A percentile compares a stretch with the other conserved stretches of the same genome.
Evolutionary conservation across 2,329 filamentous ascomycete species (phyloP).

Genomic region (Beauveria pseudobassiana): DNA sequence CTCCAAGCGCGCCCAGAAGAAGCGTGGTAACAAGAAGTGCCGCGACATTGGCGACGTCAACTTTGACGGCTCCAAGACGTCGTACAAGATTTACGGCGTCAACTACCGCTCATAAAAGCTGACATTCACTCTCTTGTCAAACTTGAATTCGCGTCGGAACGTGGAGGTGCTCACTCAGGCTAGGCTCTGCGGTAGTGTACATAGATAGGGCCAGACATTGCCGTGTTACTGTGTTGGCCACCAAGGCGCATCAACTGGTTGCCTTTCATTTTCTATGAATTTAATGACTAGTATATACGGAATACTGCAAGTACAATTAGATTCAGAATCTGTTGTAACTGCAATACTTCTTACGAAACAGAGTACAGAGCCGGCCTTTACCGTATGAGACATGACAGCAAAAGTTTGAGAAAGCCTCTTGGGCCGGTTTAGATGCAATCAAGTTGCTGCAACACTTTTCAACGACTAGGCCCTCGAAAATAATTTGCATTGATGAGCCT

Average conservation of each 20-base stretch:
- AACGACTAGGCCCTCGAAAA: too few species aligned
- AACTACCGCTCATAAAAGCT: constrained; percentile 5
- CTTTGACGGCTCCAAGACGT: not conserved
- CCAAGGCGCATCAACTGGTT: constrained; percentile 3
- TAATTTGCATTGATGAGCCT: too few species aligned
- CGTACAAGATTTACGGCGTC: constrained; percentile 10
- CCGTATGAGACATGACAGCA: too few species aligned
- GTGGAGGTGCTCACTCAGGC: too few species aligned
- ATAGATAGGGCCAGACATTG: not conserved
- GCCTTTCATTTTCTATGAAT: not conserved
- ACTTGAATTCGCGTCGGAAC: not conserved
- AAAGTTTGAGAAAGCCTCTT: too few species aligned
- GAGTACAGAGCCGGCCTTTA: too few species aligned
- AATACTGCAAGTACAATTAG: too few species aligned
- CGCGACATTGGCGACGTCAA: constrained; percentile 1
- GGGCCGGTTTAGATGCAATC: too few species aligned
- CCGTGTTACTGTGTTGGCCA: not conserved
- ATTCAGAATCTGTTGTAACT: too few species aligned
- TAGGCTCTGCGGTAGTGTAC: not conserved
- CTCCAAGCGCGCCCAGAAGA: not conserved
- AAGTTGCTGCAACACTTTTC: too few species aligned
- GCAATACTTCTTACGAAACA: too few species aligned
- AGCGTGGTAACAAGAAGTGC: not conserved
- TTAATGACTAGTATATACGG: not conserved
- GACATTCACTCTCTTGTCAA: not conserved